Evolutionary conservation across 169 alveolate genomes (phyloP).

Genomic region (Plasmodium fragile): DNA sequence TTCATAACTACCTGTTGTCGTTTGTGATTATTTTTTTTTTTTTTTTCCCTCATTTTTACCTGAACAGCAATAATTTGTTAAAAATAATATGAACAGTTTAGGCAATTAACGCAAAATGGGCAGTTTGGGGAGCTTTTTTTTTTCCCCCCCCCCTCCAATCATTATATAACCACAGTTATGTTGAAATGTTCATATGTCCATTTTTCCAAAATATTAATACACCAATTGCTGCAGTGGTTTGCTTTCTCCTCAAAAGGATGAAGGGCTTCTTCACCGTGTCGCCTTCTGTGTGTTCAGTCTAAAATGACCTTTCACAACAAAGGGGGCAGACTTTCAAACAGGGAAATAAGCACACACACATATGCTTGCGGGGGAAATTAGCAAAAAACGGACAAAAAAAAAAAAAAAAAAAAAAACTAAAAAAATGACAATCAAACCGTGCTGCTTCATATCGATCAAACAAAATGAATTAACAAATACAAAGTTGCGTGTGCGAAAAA

Average conservation of each 20-base stretch:
- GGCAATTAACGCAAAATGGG: neutral
- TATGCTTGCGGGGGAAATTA: neutral
- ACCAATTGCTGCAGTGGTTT: neutral
- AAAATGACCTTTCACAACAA: neutral
- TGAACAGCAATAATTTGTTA: constrained; percentile 1
- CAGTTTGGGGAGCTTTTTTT: neutral
- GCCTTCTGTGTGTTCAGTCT: neutral
- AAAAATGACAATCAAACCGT: neutral
- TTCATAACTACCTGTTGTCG: neutral
- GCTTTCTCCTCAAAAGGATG: neutral
- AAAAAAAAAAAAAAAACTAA: neutral
- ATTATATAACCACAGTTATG: neutral
- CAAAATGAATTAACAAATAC: neutral
- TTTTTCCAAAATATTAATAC: neutral
- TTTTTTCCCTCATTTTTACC: neutral
- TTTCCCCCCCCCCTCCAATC: neutral
- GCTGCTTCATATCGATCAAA: neutral
- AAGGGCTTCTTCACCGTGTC: neutral
- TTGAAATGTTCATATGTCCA: neutral
- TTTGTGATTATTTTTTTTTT: neutral
- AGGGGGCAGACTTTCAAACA: neutral
- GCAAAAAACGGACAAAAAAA: neutral
- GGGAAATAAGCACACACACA: neutral
- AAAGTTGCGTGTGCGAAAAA: neutral
- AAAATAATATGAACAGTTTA: constrained; percentile 4